phyloP scores from a whole-genome alignment of 1,139 yeast genomes.

The Candida sp. region DNA sequence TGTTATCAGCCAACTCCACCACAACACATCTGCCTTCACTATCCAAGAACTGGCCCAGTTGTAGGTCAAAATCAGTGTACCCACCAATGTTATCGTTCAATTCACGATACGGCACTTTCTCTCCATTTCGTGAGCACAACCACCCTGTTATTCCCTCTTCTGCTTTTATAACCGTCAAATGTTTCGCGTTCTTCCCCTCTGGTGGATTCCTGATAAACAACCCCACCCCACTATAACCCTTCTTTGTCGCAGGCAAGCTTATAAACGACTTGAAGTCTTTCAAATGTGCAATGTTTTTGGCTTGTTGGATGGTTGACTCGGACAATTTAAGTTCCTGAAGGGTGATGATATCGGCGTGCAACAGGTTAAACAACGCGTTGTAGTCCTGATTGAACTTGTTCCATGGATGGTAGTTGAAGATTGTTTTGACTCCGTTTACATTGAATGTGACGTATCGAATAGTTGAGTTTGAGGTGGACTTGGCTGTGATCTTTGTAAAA shows the following conservation, averaged over 20 bases:
- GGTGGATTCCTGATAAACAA: conserved; percentile 67
- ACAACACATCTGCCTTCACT: conserved; percentile 85
- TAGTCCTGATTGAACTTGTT: conserved; percentile 52
- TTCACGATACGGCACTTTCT: conserved; percentile 24
- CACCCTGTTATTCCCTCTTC: conserved; percentile 94
- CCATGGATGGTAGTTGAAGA: conserved; percentile 88
- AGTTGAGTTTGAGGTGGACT: conserved; percentile 9
- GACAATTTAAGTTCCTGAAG: conserved; percentile 87
- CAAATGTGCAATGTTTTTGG: conserved; percentile 56
- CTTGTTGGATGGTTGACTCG: conserved; percentile 44
- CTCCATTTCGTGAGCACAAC: conserved; percentile 28
- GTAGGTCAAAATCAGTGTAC: conserved; percentile 52
- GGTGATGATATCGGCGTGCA: conserved; percentile 79
- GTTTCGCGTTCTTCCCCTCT: conserved; percentile 26
- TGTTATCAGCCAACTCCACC: conserved; percentile 66
- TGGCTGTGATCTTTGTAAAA: conserved; percentile 14
- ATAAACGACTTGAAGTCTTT: conserved; percentile 67
- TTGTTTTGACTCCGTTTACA: conserved; percentile 82
- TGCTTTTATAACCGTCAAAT: conserved; percentile 64
- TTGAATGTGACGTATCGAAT: conserved; percentile 73
- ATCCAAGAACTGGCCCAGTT: conserved; percentile 58
- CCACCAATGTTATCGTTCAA: conserved; percentile 65
- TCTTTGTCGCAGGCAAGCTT: conserved; percentile 65
- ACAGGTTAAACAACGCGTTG: conserved; percentile 49
- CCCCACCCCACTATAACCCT: conserved; percentile 94